These are phyloP conservation scores for Elsinoe necatrix DNA, from an alignment of 2,329 filamentous ascomycete species.

Conservation along the genomic window DNA sequence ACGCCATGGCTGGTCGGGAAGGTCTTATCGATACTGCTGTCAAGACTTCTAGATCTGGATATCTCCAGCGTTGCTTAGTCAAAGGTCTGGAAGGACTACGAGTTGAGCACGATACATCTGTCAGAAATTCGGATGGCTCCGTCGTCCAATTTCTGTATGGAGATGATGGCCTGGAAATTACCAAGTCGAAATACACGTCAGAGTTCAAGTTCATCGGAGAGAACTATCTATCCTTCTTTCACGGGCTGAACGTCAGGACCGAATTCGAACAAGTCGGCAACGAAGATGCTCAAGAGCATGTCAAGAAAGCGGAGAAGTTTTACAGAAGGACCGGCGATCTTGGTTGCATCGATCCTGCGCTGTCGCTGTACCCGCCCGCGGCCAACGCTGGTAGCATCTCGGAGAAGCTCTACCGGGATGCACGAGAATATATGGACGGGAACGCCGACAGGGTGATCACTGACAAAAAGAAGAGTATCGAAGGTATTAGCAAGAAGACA, in stretches of 20 bases:
- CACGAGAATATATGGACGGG: slow-evolving; percentile 66
- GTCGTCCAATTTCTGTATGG: slow-evolving; percentile 94
- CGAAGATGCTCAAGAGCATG: slow-evolving; percentile 55
- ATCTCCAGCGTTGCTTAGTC: slow-evolving; percentile 91
- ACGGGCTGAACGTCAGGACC: slow-evolving; percentile 60
- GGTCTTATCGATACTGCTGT: slow-evolving; percentile 98
- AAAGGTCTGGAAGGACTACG: slow-evolving; percentile 96
- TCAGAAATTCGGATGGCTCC: slow-evolving; percentile 86
- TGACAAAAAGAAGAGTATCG: slow-evolving; percentile 49
- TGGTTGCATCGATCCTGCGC: slow-evolving; percentile 65
- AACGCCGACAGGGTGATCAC: slow-evolving; percentile 57
- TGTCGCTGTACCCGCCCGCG: slow-evolving; percentile 64
- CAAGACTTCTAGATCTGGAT: slow-evolving; percentile 94
- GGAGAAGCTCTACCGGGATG: slow-evolving; percentile 68
- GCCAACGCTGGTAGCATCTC: slow-evolving; percentile 79
- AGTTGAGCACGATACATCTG: slow-evolving; percentile 87
- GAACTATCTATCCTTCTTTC: slow-evolving; percentile 73
- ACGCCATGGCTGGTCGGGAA: slow-evolving; percentile 98
- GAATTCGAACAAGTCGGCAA: slow-evolving; percentile 48
- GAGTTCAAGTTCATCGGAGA: slow-evolving; percentile 85
- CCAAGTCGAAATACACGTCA: slow-evolving; percentile 82
- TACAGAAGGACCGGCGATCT: slow-evolving; percentile 63
- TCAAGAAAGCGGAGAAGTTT: slow-evolving; percentile 65
- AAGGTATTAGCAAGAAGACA: slow-evolving; percentile 51
- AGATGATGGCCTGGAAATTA: slow-evolving; percentile 89